A percentile compares a stretch with the other conserved stretches of the same genome.
Conservation (phyloP, 306 rosid species). For the Lagenaria siceraria region DNA sequence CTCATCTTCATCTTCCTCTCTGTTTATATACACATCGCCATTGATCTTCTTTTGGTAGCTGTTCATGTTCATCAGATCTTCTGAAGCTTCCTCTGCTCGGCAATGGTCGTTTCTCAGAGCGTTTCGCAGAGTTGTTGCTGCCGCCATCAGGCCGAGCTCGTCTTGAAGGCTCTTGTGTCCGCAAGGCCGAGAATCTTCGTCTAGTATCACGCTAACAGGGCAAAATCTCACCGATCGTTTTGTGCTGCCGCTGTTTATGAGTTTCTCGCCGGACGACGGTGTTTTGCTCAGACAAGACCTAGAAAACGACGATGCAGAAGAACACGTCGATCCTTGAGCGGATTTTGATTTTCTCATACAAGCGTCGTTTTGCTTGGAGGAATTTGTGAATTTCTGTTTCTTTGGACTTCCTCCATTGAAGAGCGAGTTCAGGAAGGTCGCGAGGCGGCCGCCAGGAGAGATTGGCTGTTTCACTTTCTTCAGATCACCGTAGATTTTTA, state of each 20-base stretch:
- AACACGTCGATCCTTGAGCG: slow-evolving; percentile 40
- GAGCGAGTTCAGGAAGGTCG: slow-evolving; percentile 74
- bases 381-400: slow-evolving; percentile 30
- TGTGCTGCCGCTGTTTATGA: slow-evolving; percentile 12
- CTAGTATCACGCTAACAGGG: slow-evolving; percentile 75
- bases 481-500: slow-evolving; percentile 75
- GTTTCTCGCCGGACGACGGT: slow-evolving; percentile 45
- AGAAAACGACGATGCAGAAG: slow-evolving; percentile 80
- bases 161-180: slow-evolving; percentile 46
- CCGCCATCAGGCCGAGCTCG: slow-evolving; percentile 11
- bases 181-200: slow-evolving; percentile 74
- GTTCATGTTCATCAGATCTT: neutral
- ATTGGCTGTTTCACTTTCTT: slow-evolving; percentile 81
- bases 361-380: neutral
- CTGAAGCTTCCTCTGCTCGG: neutral
- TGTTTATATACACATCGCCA: slow-evolving; percentile 3
- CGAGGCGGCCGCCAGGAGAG: slow-evolving; percentile 79
- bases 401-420: slow-evolving; percentile 48
- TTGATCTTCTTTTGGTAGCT: slow-evolving; percentile 1
- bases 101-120: slow-evolving; percentile 36
- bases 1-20: neutral
- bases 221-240: slow-evolving; percentile 84
- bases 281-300: slow-evolving; percentile 89
- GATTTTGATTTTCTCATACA: slow-evolving; percentile 18
- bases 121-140: slow-evolving; percentile 15